Percentiles rank a stretch among this genome's conserved stretches.
phyloP scores from a whole-genome alignment of 2,329 filamentous ascomycete genomes.

The Cladosporium sp. region DNA sequence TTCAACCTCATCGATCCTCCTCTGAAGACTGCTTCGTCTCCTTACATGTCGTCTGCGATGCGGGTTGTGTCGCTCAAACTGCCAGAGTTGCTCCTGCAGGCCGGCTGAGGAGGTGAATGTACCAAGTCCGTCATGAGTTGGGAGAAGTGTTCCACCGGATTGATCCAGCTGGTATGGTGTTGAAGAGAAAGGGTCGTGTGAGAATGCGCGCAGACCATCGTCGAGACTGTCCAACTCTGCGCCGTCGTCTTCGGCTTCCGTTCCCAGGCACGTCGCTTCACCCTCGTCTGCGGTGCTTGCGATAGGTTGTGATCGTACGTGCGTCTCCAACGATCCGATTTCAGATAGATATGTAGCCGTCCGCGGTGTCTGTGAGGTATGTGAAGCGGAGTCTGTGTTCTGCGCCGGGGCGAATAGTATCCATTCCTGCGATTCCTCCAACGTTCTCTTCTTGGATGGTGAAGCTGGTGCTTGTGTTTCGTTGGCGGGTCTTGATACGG shows the following conservation, averaged over 20 bases:
- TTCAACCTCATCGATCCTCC: conserved; percentile 57
- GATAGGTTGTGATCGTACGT: conserved; percentile 59
- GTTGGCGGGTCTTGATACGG: conserved; percentile 24
- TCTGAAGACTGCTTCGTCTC: conserved; percentile 60
- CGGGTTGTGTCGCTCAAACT: conserved; percentile 84
- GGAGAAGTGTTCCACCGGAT: conserved; percentile 71
- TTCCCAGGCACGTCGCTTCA: conserved; percentile 29
- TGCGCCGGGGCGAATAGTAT: conserved; percentile 74
- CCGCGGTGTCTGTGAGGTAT: conserved; percentile 67
- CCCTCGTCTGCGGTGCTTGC: conserved; percentile 45
- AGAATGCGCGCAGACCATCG: conserved; percentile 86
- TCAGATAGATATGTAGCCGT: conserved; percentile 76
- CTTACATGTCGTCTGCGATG: conserved; percentile 61
- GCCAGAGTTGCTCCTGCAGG: conserved; percentile 83
- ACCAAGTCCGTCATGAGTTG: conserved; percentile 87
- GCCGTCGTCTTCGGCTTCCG: conserved; percentile 59
- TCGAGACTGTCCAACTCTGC: conserved; percentile 90
- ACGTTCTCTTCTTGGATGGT: conserved; percentile 46
- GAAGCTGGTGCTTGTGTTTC: conserved; percentile 30
- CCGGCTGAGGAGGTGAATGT: conserved; percentile 65
- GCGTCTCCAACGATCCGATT: conserved; percentile 74
- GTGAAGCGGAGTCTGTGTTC: conserved; percentile 61
- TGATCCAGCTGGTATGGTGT: conserved; percentile 54
- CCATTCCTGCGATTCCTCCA: conserved; percentile 87
- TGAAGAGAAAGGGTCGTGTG: conserved; percentile 59